Evolutionary conservation across 352 stramenopile genomes (phyloP).

Genomic region (Peronospora destructor): DNA sequence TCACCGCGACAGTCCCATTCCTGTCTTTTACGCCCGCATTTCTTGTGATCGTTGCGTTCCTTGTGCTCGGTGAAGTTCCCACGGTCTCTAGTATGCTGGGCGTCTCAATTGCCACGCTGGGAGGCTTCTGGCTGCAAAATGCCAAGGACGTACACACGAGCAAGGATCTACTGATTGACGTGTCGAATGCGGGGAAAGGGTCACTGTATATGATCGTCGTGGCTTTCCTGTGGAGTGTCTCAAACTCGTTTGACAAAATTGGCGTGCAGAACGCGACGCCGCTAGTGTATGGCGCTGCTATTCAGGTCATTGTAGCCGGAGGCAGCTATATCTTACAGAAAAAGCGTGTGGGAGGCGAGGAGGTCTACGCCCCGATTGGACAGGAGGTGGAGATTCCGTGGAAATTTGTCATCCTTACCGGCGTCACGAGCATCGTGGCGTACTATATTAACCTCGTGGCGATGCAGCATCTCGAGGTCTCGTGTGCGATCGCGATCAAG

Average conservation of each 20-base stretch:
- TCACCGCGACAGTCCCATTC: conserved; percentile 72
- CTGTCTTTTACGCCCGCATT: conserved; percentile 77
- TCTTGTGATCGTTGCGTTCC: conserved; percentile 64
- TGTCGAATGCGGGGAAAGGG: conserved; percentile 56
- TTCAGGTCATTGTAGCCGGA: conserved; percentile 60
- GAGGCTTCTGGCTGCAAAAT: conserved; percentile 67
- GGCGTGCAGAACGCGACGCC: conserved; percentile 74
- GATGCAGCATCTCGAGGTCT: conserved; percentile 70
- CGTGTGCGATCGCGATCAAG: conserved; percentile 83
- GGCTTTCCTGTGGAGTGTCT: conserved; percentile 78
- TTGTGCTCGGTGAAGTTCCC: conserved; percentile 69
- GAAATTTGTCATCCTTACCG: conserved; percentile 59
- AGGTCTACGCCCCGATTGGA: conserved; percentile 56
- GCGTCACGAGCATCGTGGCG: conserved; percentile 63
- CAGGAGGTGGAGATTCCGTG: conserved; percentile 56
- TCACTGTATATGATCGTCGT: conserved; percentile 81
- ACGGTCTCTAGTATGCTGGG: conserved; percentile 52
- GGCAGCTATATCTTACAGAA: conserved; percentile 59
- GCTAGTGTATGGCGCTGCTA: conserved; percentile 60
- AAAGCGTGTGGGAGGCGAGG: conserved; percentile 47
- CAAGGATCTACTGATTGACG: conserved; percentile 47
- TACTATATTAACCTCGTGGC: conserved; percentile 83
- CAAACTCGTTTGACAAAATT: conserved; percentile 81
- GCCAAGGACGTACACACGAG: conserved; percentile 37
- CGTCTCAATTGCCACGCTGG: conserved; percentile 62